These are phyloP conservation scores for Puccinia polysora DNA, from an alignment of 1,284 basidiomycete genomes.

Conservation along the genomic window DNA sequence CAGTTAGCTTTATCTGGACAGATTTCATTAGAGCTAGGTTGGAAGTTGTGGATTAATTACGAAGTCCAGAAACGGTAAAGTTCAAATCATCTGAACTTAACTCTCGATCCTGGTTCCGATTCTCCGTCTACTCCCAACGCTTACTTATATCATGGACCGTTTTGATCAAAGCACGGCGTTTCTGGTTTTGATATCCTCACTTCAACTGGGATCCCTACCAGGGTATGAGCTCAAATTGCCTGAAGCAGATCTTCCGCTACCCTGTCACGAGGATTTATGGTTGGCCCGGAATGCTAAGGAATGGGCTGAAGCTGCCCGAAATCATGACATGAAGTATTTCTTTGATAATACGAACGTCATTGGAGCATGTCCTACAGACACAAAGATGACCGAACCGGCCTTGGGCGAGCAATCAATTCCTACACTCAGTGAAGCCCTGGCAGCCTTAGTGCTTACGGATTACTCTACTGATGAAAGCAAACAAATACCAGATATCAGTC, in stretches of 20 bases:
- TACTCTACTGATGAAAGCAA: no score
- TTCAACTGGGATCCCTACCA: conserved; percentile 1
- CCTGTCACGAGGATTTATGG: conserved; percentile 41
- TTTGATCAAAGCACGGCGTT: conserved; percentile 32
- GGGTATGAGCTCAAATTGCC: background rate
- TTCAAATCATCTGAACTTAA: background rate
- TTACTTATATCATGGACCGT: background rate
- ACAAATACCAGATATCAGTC: background rate
- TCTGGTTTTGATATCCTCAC: conserved; percentile 28
- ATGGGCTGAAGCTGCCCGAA: conserved; percentile 10
- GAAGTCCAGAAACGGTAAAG: conserved; percentile 35
- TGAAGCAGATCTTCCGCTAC: conserved; percentile 22
- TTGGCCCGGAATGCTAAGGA: conserved; percentile 9
- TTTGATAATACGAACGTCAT: background rate
- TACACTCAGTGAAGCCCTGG: conserved; percentile 23
- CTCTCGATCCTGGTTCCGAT: no score
- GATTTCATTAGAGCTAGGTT: conserved; percentile 23
- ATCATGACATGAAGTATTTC: background rate
- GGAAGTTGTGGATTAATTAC: conserved; percentile 38
- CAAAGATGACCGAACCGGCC: background rate
- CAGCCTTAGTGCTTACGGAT: conserved; percentile 7
- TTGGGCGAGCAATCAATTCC: conserved; percentile 22
- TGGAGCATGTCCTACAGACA: background rate
- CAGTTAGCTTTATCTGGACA: conserved; percentile 30
- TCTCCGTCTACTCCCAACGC: background rate